A percentile compares a stretch with the other conserved stretches of the same genome.
Conservation (phyloP, 1,284 basidiomycete species). For the Taiwanofungus camphoratus region DNA sequence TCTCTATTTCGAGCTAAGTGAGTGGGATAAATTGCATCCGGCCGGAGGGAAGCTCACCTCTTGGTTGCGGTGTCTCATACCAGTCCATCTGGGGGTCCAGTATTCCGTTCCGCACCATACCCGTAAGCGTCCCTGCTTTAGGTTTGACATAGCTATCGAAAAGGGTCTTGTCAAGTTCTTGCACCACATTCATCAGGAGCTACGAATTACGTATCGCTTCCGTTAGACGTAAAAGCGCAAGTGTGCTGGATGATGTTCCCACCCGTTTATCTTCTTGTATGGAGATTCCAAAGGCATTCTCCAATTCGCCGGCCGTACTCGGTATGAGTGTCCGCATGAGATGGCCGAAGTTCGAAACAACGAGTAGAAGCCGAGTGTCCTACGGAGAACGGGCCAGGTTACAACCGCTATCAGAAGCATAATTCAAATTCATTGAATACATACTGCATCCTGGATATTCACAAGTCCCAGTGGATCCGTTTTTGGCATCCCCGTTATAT, state of each 20-base stretch:
- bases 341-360: conserved; percentile 85
- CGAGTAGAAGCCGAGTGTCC: conserved; percentile 86
- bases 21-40: not conserved
- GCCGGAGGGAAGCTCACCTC: conserved; percentile 45
- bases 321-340: conserved; percentile 72
- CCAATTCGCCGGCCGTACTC: conserved; percentile 76
- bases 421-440: conserved; percentile 22
- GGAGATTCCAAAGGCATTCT: conserved; percentile 70
- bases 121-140: conserved; percentile 62
- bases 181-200: conserved; percentile 74
- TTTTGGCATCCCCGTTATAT: conserved; percentile 28
- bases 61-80: conserved; percentile 85
- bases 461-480: conserved; percentile 48
- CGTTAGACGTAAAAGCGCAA: not conserved
- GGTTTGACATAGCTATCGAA: conserved; percentile 86
- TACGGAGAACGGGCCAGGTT: conserved; percentile 26
- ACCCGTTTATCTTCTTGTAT: conserved; percentile 76
- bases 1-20: conserved; percentile 48
- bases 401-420: not conserved
- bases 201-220: too few species aligned
- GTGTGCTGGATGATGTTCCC: conserved; percentile 10
- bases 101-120: conserved; percentile 76
- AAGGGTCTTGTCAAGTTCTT: conserved; percentile 80
- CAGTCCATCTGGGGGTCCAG: conserved; percentile 82
- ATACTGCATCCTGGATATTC: conserved; percentile 57